Evolutionary conservation across 345 rosid species (phyloP).

Genomic region (Sapria himalayana): DNA sequence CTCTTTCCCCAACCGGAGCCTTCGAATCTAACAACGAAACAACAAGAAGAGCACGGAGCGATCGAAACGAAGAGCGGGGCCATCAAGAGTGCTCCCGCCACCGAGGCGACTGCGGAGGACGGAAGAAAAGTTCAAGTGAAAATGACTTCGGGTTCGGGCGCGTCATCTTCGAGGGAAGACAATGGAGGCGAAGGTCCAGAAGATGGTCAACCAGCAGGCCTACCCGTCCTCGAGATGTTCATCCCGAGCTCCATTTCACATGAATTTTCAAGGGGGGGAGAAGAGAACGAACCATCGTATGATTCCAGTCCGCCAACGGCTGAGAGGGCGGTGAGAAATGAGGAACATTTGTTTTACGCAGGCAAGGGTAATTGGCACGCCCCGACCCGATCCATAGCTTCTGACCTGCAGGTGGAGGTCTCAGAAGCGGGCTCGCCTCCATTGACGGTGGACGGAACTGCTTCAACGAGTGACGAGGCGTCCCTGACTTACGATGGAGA

Average conservation of each 20-base stretch:
- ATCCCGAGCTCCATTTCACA: constrained; percentile 12
- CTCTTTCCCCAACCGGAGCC: too few relatives aligned
- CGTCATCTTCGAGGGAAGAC: constrained; percentile 17
- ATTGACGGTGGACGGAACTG: constrained; percentile 27
- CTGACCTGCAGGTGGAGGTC: constrained; percentile 89
- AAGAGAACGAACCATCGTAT: constrained; percentile 7
- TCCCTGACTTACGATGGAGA: constrained; percentile 35
- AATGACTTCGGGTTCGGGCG: constrained; percentile 14
- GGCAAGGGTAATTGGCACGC: constrained; percentile 22
- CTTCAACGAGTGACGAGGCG: constrained; percentile 34
- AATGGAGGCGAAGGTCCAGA: constrained; percentile 8
- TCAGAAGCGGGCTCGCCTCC: constrained; percentile 73
- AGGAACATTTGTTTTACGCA: constrained; percentile 20
- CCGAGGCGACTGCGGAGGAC: constrained; percentile 11
- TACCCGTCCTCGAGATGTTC: constrained; percentile 9
- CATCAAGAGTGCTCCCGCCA: constrained; percentile 1
- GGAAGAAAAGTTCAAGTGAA: constrained; percentile 14
- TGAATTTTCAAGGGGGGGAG: constrained; percentile 19
- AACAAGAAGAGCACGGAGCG: constrained; percentile 4
- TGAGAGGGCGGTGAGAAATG: constrained; percentile 16
- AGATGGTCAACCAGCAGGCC: constrained; percentile 10
- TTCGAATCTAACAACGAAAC: too few relatives aligned
- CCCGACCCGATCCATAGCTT: constrained; percentile 46
- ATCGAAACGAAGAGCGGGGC: constrained; percentile 4
- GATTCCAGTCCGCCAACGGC: constrained; percentile 26